Conservation (phyloP, 176 grass and related monocot species). For the Ensete glaucum region DNA sequence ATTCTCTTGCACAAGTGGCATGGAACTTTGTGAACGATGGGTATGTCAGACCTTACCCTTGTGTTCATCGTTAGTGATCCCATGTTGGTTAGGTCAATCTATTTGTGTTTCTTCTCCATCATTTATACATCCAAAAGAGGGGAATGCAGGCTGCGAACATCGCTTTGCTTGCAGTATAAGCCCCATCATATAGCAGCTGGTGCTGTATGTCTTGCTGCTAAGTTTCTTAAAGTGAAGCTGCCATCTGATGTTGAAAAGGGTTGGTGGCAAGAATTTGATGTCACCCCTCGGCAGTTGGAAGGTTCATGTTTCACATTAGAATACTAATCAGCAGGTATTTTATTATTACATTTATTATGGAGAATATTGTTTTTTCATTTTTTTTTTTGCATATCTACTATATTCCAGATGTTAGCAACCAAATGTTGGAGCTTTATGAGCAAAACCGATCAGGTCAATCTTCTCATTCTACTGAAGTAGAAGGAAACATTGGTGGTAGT, state of each 20-base stretch:
- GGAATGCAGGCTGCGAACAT: constrained; percentile 78
- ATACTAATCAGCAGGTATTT: too few relatives aligned
- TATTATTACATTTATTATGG: too few relatives aligned
- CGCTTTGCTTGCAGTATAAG: constrained; percentile 92
- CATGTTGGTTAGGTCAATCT: too few relatives aligned
- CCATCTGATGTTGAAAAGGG: constrained; percentile 85
- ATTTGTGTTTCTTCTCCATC: constrained; percentile 37
- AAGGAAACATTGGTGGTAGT: too few relatives aligned
- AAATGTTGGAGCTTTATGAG: constrained; percentile 88
- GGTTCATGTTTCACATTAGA: constrained; percentile 10
- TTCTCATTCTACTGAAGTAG: too few relatives aligned
- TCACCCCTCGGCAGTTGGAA: constrained; percentile 86
- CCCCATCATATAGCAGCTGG: constrained; percentile 93
- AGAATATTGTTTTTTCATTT: constrained; percentile 20
- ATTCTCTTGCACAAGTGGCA: constrained; percentile 91
- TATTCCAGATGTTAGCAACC: constrained; percentile 79
- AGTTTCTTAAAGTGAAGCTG: constrained; percentile 97
- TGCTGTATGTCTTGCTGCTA: constrained; percentile 87
- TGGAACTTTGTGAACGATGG: constrained; percentile 99
- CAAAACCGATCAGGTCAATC: constrained; percentile 30
- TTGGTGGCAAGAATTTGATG: constrained; percentile 98
- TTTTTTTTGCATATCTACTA: background rate
- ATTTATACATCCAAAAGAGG: constrained; percentile 39
- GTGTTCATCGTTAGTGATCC: too few relatives aligned
- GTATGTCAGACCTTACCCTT: constrained; percentile 58